These are phyloP conservation scores for Suhomyces anneliseae DNA, from an alignment of 1,139 yeast genomes.

Conservation along the genomic window DNA sequence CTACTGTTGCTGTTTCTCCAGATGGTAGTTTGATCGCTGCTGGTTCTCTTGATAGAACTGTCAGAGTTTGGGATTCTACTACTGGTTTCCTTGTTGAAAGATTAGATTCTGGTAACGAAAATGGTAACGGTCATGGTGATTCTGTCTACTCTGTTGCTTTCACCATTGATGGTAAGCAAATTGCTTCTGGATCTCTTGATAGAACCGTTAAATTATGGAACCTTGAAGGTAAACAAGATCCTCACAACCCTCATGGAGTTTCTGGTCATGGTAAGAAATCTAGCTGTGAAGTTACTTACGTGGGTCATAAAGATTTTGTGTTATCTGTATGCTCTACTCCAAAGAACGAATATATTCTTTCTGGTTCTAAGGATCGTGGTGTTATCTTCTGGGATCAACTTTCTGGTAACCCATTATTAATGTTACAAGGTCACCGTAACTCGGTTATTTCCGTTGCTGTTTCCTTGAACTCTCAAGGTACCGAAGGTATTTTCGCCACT, in stretches of 20 bases:
- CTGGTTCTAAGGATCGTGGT: slow-evolving; percentile 97
- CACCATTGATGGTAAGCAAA: slow-evolving; percentile 87
- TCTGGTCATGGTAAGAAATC: slow-evolving; percentile 39
- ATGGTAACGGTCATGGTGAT: slow-evolving; percentile 93
- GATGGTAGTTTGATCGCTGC: slow-evolving; percentile 95
- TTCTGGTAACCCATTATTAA: slow-evolving; percentile 88
- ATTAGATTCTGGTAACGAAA: slow-evolving; percentile 83
- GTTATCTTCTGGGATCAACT: slow-evolving; percentile 96
- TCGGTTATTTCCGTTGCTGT: slow-evolving; percentile 95
- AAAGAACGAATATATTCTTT: slow-evolving; percentile 84
- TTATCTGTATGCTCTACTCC: slow-evolving; percentile 93
- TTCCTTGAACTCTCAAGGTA: slow-evolving; percentile 68
- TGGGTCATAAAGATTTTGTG: slow-evolving; percentile 96
- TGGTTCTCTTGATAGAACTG: slow-evolving; percentile 93
- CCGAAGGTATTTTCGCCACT: slow-evolving; percentile 85
- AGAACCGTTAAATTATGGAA: slow-evolving; percentile 97
- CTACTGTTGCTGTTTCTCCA: slow-evolving; percentile 96
- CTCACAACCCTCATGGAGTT: slow-evolving; percentile 36
- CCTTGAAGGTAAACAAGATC: slow-evolving; percentile 59
- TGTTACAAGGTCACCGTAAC: slow-evolving; percentile 97
- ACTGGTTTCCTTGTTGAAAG: slow-evolving; percentile 93
- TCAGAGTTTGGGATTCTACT: slow-evolving; percentile 95
- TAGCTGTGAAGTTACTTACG: slow-evolving; percentile 86
- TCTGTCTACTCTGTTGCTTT: slow-evolving; percentile 95
- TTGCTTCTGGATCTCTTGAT: slow-evolving; percentile 93